Conservation (phyloP, 2,329 filamentous ascomycete genomes). For the Bipolaris victoriae region DNA sequence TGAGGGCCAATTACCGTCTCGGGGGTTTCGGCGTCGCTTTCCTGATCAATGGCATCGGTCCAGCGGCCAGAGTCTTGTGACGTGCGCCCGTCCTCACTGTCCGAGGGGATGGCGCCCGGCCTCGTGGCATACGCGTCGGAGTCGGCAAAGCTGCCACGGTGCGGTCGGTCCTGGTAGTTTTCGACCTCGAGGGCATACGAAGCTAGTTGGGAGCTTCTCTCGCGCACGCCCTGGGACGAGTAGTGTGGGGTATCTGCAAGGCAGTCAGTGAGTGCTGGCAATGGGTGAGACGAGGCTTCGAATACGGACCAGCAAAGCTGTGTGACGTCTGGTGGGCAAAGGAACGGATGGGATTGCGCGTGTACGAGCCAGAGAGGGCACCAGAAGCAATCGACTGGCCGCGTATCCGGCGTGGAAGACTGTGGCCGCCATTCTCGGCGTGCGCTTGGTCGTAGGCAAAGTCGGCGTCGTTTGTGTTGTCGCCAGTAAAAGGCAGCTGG, state of each 20-base stretch:
- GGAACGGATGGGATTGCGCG: slow-evolving; percentile 69
- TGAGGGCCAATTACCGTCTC: slow-evolving; percentile 43
- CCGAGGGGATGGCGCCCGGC: slow-evolving; percentile 22
- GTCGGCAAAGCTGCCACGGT: slow-evolving; percentile 34
- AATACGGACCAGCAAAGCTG: slow-evolving; percentile 61
- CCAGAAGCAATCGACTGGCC: slow-evolving; percentile 31
- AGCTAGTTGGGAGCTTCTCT: slow-evolving; percentile 86
- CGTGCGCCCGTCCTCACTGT: slow-evolving; percentile 30
- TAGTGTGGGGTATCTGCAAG: slow-evolving; percentile 73
- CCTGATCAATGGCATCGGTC: slow-evolving; percentile 65
- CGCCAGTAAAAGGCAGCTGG: slow-evolving; percentile 42
- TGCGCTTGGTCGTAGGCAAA: slow-evolving; percentile 29
- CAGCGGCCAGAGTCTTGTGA: slow-evolving; percentile 44
- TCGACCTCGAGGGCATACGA: slow-evolving; percentile 70
- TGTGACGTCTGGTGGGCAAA: slow-evolving; percentile 72
- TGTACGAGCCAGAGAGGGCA: slow-evolving; percentile 39
- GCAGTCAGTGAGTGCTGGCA: slow-evolving; percentile 32
- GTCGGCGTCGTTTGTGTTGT: slow-evolving; percentile 38
- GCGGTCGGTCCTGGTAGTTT: slow-evolving; percentile 37
- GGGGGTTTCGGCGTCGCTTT: slow-evolving; percentile 64
- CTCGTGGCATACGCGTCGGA: neutral
- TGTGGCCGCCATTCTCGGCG: slow-evolving; percentile 31
- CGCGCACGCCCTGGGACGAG: slow-evolving; percentile 76
- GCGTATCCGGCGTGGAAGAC: slow-evolving; percentile 37
- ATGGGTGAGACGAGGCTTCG: too few species aligned